Conservation (phyloP, 805 yeast genomes). For the Zygosaccharomyces pseudorouxii region DNA sequence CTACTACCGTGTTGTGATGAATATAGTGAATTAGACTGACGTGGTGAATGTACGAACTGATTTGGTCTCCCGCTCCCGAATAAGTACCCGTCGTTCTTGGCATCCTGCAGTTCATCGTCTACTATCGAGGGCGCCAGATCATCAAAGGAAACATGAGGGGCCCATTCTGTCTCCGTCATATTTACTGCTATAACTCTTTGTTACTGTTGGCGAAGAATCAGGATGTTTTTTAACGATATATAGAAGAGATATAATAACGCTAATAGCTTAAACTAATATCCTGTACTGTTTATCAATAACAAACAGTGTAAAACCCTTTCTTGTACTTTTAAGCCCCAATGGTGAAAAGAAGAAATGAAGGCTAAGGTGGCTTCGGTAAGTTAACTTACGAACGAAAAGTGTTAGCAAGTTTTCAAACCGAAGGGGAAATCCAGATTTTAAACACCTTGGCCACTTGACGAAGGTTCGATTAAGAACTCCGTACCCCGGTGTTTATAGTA, state of each 20-base stretch:
- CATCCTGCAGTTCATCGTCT: slow-evolving; percentile 27
- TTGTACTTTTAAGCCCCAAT: neutral
- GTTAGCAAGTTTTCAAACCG: neutral
- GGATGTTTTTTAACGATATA: neutral
- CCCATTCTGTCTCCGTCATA: slow-evolving; percentile 12
- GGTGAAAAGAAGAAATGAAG: neutral
- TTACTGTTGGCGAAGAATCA: neutral
- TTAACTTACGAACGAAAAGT: neutral
- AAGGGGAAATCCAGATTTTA: neutral
- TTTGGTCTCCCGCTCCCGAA: slow-evolving; percentile 20
- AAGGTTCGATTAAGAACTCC: neutral
- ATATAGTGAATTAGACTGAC: slow-evolving; percentile 30
- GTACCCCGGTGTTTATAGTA: neutral
- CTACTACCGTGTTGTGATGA: neutral
- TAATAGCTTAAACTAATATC: neutral
- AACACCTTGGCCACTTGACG: neutral
- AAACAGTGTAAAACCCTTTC: neutral
- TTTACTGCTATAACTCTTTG: no score
- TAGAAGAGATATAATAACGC: neutral
- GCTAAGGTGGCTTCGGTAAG: neutral
- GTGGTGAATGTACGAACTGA: slow-evolving; percentile 30
- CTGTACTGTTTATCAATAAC: neutral
- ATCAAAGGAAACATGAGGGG: slow-evolving; percentile 33
- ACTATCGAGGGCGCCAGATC: slow-evolving; percentile 30
- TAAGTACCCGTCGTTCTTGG: slow-evolving; percentile 19